These are phyloP conservation scores for Trametes punicea DNA, from an alignment of 768 basidiomycete genomes.

Conservation along the genomic window DNA sequence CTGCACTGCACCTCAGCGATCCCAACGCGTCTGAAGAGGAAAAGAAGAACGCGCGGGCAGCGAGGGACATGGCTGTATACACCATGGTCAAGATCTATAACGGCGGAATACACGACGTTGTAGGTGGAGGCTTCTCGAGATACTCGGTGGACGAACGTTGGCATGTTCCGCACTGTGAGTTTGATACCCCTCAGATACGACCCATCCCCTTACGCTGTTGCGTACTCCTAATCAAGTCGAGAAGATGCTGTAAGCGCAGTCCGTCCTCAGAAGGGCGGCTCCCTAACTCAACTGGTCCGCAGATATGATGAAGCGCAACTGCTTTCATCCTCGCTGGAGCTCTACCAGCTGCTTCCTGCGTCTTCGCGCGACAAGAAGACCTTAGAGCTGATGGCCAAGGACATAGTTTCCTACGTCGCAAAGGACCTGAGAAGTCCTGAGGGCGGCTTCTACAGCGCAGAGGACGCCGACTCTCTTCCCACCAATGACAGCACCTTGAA, in stretches of 20 bases:
- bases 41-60: conserved; percentile 10
- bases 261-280: too few relatives aligned
- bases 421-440: conserved; percentile 33
- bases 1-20: conserved; percentile 12
- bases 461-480: conserved; percentile 40
- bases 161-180: conserved; percentile 39
- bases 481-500: conserved; percentile 25
- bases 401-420: conserved; percentile 34
- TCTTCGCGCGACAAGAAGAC: conserved; percentile 1
- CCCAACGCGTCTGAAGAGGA: not conserved
- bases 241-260: conserved; percentile 31
- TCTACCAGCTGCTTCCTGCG: conserved; percentile 20
- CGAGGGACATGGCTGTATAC: conserved; percentile 24
- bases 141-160: conserved; percentile 41
- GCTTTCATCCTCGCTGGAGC: conserved; percentile 21
- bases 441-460: conserved; percentile 38
- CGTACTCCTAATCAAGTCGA: too few relatives aligned
- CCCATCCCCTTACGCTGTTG: not conserved
- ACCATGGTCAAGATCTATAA: conserved; percentile 26
- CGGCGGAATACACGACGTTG: conserved; percentile 39
- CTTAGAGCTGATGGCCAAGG: conserved; percentile 29
- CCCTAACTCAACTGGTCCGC: too few relatives aligned
- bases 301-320: conserved; percentile 42
- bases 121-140: conserved; percentile 38
- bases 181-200: not conserved